Evolutionary conservation across 1,284 basidiomycete species (phyloP), one percentile per base, ranked within the genome.

Genomic region (Moesziomyces antarcticus): DNA sequence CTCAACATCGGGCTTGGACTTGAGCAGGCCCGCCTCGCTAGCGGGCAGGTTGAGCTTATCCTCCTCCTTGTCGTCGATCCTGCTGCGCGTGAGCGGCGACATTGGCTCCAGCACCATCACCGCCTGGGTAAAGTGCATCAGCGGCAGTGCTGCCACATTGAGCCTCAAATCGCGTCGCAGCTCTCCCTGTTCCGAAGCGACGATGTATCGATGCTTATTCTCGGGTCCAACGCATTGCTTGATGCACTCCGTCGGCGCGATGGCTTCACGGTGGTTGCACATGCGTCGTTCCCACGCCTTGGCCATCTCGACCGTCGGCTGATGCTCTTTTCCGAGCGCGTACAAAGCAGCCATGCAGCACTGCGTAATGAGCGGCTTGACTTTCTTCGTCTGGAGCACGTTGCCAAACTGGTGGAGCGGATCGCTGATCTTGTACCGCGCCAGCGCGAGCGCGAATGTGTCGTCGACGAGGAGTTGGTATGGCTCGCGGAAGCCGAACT

Each of bases 201-300:
- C 65, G 16, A 83, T 65, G 60, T 84, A 84, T 0, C 82, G 51
- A 47, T 84, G 82, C 56, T 82, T 76, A 66, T 84, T 84, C 2
- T 62, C 65, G 5, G 64, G 35, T 0, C 77, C 77, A 5, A 63
- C 42, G 24, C 48, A 56, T 61, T 89, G 89, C 14, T 87, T 84
- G 40, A 99, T 85, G 83, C 96, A 99, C n/a, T 93, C 92, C 51
- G 91, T 89, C 20, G 92, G 91, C 0, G 88, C 88, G 42, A 96
- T 91, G 1, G 87, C 87, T 80, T 93, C 91, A 69, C 90, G 88
- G 82, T 99, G 96, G 83, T 98, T 98, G 84, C 96, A 99, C 85
- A 92, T 93, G 68, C 96, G 85, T 54, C 96, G 88, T 85, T 98
- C 96, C 80, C 95, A 97, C 1, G 86, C 88, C 85, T 98, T 98